A percentile compares a stretch with the other conserved stretches of the same genome.
Evolutionary conservation across 129 eudicot genomes (phyloP).

Genomic region (Cynara cardunculus): DNA sequence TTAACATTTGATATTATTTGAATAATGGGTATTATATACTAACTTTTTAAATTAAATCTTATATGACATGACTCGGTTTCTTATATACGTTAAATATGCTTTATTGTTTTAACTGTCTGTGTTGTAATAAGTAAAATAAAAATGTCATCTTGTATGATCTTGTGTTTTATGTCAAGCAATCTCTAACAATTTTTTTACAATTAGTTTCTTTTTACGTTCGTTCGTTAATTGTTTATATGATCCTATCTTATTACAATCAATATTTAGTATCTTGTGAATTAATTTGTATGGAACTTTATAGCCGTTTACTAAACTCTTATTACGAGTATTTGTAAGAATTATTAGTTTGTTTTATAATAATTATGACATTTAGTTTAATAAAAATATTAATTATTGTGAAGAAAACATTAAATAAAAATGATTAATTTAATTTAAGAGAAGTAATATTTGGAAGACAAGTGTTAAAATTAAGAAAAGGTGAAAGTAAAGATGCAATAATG

Average conservation of each 20-base stretch:
- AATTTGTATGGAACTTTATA: background rate
- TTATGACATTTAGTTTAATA: no score
- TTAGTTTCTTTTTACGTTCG: background rate
- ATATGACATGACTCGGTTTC: background rate
- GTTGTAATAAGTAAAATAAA: background rate
- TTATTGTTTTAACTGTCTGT: background rate
- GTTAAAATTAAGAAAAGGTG: slow-evolving; percentile 9
- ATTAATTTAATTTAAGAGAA: background rate
- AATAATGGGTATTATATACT: background rate
- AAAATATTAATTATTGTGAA: background rate
- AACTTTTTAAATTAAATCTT: background rate
- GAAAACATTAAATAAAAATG: background rate
- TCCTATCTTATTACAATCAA: background rate
- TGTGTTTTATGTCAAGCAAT: background rate
- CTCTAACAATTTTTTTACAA: background rate
- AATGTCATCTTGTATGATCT: background rate
- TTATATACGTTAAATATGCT: background rate
- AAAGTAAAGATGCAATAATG: slow-evolving; percentile 6
- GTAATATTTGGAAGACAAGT: slow-evolving; percentile 11
- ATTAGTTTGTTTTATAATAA: no score
- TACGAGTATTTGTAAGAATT: no score
- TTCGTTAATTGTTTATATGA: background rate
- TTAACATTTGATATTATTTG: background rate
- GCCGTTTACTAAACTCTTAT: no score
- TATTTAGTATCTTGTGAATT: background rate